Evolutionary conservation across 345 rosid genomes (phyloP).

Genomic region (Durio zibethinus): DNA sequence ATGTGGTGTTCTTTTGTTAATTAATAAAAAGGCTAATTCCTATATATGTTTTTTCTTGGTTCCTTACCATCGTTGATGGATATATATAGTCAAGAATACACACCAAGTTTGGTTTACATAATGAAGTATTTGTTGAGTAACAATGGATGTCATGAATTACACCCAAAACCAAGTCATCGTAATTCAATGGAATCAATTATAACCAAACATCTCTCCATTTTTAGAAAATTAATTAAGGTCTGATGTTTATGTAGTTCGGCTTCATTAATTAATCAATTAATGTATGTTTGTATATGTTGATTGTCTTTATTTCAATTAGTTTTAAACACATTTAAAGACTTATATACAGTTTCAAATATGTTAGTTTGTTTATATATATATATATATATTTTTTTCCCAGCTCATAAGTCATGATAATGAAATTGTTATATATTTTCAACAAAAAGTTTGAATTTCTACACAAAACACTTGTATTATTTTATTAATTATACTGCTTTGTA

Average conservation of each 20-base stretch:
- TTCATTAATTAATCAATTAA: background rate
- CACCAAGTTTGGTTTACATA: too few species aligned
- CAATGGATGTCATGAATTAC: too few species aligned
- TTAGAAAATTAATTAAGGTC: background rate
- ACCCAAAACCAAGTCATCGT: too few species aligned
- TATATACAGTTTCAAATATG: background rate
- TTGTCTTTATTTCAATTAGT: background rate
- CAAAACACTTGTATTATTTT: background rate
- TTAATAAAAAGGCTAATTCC: too few species aligned
- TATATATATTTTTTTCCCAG: background rate
- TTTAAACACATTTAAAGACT: background rate
- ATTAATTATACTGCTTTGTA: background rate
- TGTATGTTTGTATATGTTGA: background rate
- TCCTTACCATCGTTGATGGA: too few species aligned
- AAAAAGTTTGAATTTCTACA: constrained; percentile 2
- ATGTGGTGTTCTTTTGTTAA: too few species aligned
- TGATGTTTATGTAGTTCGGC: background rate
- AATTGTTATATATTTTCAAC: background rate
- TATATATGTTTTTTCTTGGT: too few species aligned
- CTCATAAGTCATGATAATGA: background rate
- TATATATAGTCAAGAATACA: too few species aligned
- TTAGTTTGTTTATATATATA: background rate
- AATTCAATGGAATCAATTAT: too few species aligned
- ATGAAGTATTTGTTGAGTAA: too few species aligned
- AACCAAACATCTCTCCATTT: background rate